phyloP scores from a whole-genome alignment of 768 basidiomycete species.

The Mycena olivaceomarginata region DNA sequence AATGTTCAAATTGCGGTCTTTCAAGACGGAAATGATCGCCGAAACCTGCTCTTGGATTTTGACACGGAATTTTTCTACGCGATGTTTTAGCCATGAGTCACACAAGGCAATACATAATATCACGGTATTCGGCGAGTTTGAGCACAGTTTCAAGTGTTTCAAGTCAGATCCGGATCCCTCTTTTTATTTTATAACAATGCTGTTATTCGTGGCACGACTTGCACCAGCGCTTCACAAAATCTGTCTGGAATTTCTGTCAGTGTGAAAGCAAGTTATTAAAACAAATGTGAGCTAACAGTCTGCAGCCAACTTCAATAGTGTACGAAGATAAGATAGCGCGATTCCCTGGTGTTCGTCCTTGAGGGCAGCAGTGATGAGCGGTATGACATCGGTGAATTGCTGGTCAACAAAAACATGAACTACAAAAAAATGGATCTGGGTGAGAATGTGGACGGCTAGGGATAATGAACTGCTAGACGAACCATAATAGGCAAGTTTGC shows the following conservation, averaged over 20 bases:
- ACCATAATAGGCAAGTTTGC: constrained; percentile 10
- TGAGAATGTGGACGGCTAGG: neutral
- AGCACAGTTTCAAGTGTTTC: neutral
- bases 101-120: neutral
- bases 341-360: neutral
- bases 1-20: neutral
- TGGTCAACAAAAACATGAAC: neutral
- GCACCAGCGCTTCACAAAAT: neutral
- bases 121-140: constrained; percentile 5
- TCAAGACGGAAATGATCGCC: neutral
- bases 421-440: neutral
- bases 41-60: neutral
- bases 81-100: neutral
- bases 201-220: neutral
- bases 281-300: neutral
- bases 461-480: neutral
- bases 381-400: neutral
- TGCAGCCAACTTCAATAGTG: constrained; percentile 8
- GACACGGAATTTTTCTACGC: neutral
- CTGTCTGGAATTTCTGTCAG: neutral
- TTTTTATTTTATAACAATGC: neutral
- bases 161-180: neutral
- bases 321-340: neutral
- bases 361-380: neutral
- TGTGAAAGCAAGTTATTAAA: neutral